These are phyloP conservation scores for Podospora pseudoanserina DNA, from an alignment of 495 filamentous ascomycete genomes.

Conservation along the genomic window DNA sequence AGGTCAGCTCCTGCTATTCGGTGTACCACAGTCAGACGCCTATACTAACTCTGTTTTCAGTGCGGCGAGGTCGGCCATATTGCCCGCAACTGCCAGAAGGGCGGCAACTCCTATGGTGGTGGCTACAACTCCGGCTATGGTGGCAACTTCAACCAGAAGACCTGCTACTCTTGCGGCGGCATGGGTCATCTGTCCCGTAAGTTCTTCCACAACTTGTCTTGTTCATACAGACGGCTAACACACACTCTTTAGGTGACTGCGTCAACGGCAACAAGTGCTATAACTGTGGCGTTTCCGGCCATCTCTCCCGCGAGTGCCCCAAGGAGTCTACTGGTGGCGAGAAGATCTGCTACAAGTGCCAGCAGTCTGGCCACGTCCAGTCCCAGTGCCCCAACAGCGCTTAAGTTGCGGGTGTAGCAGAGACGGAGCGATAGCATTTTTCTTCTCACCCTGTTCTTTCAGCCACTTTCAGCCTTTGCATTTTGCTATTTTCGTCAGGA, in stretches of 20 bases:
- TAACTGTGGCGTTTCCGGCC: constrained; percentile 96
- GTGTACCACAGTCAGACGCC: not conserved
- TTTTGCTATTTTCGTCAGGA: constrained; percentile 20
- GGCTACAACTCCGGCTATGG: constrained; percentile 49
- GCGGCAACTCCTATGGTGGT: constrained; percentile 39
- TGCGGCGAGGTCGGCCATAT: constrained; percentile 97
- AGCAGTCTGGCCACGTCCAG: constrained; percentile 96
- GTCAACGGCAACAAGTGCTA: constrained; percentile 99
- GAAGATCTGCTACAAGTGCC: constrained; percentile 99
- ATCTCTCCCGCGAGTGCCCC: constrained; percentile 92
- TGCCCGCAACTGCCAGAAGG: constrained; percentile 87
- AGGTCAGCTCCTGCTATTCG: constrained; percentile 43
- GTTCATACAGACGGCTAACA: constrained; percentile 9
- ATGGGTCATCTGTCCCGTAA: constrained; percentile 90
- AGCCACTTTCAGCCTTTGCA: constrained; percentile 22
- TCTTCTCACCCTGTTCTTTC: constrained; percentile 19
- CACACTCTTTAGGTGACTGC: constrained; percentile 61
- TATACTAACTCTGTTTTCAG: constrained; percentile 27
- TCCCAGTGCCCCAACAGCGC: constrained; percentile 71
- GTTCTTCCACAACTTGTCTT: constrained; percentile 18
- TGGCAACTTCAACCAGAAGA: constrained; percentile 60
- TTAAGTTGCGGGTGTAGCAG: constrained; percentile 21
- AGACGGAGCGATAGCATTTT: constrained; percentile 16
- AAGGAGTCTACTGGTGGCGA: constrained; percentile 76
- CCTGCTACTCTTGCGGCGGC: constrained; percentile 79